Evolutionary conservation across 371 early-diverging fungal genomes (phyloP), one percentile per base, ranked within the genome.

Genomic region (Mortierella sp.): DNA sequence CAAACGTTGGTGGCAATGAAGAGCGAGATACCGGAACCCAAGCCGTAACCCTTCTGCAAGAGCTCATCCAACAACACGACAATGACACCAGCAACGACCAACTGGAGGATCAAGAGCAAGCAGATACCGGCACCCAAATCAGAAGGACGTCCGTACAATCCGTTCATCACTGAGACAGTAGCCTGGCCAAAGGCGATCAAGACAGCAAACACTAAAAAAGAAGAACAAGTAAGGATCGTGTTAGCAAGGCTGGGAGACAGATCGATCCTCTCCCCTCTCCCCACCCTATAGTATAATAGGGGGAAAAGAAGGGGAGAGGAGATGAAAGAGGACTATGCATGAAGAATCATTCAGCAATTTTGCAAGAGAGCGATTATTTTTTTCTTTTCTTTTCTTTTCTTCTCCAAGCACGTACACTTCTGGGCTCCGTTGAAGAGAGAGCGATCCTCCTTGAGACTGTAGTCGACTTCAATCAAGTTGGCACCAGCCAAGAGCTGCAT

Each of bases 1-100:
- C 99, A 99, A 73, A 99, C 96, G 86, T 99, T 99, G 73, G 99
- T 96, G 61, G 99, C 99, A 86, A 99, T 99, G 82, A 99, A 99
- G 73, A 99, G 89, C 71, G 98, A 98, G 80, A 99, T 99, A 72
- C 99, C 99, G 43, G 99, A 99, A 30, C 99, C 99, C 63, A 99
- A 89, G 74, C 99, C 99, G 80, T 99, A 99, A n/a, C 99, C 99
- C 90, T 99, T 99, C 87, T 99, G 99, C 68, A 99, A 90, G 72
- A 99, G 91, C 89, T 99, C 99, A 84, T 99, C 99, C 72, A 99
- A 89, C 19, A 99, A 87, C 85, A 99, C 96, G 68, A 97, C 96
- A 70, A 99, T 95, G 47, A 98, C 82, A 59, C 99, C 99, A 50
- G 99, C 97, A 75, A 99, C 90, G 66, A 97, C 94, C 60, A 99